phyloP scores from a whole-genome alignment of 148 eudicot genomes.

The Chenopodium formosanum region DNA sequence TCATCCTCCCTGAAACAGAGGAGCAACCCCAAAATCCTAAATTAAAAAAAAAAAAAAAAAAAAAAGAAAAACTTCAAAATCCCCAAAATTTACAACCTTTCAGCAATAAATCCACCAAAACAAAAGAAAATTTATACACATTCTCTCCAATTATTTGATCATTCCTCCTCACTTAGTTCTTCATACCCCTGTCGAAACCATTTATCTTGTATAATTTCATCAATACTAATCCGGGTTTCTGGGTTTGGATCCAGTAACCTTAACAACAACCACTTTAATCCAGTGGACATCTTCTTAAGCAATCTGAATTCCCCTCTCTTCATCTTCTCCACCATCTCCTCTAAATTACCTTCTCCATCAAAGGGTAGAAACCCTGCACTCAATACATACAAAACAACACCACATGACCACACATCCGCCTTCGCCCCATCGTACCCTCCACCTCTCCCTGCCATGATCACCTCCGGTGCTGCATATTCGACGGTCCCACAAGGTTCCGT shows the following conservation, averaged over 20 bases:
- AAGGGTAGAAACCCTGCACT: slow-evolving; percentile 75
- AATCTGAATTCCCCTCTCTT: slow-evolving; percentile 56
- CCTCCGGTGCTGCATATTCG: slow-evolving; percentile 84
- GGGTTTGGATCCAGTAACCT: slow-evolving; percentile 76
- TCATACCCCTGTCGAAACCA: slow-evolving; percentile 65
- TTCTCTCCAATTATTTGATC: background rate
- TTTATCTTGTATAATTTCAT: slow-evolving; percentile 52
- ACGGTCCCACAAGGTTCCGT: slow-evolving; percentile 74
- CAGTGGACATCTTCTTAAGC: slow-evolving; percentile 63
- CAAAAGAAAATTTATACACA: background rate
- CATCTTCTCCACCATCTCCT: slow-evolving; percentile 61
- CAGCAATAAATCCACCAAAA: background rate
- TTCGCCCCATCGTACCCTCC: slow-evolving; percentile 71
- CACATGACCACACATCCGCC: slow-evolving; percentile 84
- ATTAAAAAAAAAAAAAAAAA: too few species aligned
- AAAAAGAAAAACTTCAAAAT: background rate
- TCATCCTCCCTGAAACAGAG: background rate
- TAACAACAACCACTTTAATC: slow-evolving; percentile 44
- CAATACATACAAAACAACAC: slow-evolving; percentile 64
- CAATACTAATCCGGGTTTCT: slow-evolving; percentile 52
- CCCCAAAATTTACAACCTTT: background rate
- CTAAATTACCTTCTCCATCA: slow-evolving; percentile 38
- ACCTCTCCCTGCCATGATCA: slow-evolving; percentile 41
- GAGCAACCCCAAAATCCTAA: background rate
- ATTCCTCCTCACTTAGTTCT: slow-evolving; percentile 10